Conservation (phyloP, 148 eudicot species). For the Vaccinium darrowii region DNA sequence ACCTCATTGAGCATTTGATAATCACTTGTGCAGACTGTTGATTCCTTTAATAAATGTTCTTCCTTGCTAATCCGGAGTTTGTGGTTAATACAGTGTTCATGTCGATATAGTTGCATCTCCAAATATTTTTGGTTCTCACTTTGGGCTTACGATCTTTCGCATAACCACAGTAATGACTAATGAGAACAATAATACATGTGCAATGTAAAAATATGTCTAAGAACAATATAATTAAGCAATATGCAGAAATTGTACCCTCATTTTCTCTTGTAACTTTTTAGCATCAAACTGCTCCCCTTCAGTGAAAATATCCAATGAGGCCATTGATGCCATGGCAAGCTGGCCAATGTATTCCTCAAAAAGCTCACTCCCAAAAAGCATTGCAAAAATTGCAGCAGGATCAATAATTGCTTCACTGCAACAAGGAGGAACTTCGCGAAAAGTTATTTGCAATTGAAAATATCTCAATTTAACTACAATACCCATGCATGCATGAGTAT, state of each 20-base stretch:
- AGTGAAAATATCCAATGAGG: constrained; percentile 77
- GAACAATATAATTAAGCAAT: not conserved
- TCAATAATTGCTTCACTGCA: constrained; percentile 89
- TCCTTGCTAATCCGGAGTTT: not conserved
- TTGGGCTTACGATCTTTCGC: not conserved
- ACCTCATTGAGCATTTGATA: not conserved
- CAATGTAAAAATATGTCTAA: not conserved
- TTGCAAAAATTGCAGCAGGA: constrained; percentile 97
- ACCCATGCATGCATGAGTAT: not conserved
- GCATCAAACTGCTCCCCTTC: constrained; percentile 83
- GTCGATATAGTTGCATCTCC: not conserved
- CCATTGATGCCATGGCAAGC: constrained; percentile 99
- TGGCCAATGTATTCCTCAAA: constrained; percentile 98
- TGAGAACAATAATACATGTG: not conserved
- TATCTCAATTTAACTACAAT: not conserved
- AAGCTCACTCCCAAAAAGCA: constrained; percentile 99
- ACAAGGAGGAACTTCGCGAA: constrained; percentile 4
- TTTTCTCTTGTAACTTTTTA: constrained; percentile 86
- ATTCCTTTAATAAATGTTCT: not conserved
- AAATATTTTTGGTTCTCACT: no score
- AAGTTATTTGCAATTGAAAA: constrained; percentile 2
- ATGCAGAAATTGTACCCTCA: constrained; percentile 58
- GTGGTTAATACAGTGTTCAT: not conserved
- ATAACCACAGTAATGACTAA: not conserved
- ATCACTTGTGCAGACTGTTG: not conserved